Evolutionary conservation across 495 filamentous ascomycete species (phyloP).

Genomic region (Cercophora sp.): DNA sequence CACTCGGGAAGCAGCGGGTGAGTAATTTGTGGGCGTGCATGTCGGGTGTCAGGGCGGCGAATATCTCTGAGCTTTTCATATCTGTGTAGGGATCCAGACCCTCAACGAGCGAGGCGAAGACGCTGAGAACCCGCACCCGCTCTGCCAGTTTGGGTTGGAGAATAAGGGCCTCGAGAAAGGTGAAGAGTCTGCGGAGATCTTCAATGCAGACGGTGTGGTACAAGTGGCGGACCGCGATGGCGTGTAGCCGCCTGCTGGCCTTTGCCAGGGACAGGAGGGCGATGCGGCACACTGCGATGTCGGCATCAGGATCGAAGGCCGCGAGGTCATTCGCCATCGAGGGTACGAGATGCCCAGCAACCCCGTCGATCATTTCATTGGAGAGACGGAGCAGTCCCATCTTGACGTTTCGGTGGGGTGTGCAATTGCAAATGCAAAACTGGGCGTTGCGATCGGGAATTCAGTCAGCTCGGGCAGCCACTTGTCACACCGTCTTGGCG

Average conservation of each 20-base stretch:
- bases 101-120: neutral
- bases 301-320: neutral
- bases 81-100: neutral
- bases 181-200: neutral
- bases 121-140: neutral
- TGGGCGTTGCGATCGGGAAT: too few relatives aligned
- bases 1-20: neutral
- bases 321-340: neutral
- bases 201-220: constrained; percentile 1
- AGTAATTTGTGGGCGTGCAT: neutral
- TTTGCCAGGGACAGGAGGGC: neutral
- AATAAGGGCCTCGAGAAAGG: neutral
- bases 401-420: too few relatives aligned
- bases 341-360: neutral
- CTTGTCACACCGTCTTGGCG: too few relatives aligned
- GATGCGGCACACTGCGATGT: neutral
- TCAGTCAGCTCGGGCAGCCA: too few relatives aligned
- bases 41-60: neutral
- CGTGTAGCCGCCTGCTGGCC: neutral
- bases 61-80: neutral
- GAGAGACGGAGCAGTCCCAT: neutral
- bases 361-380: neutral
- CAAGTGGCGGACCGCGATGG: neutral
- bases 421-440: too few relatives aligned
- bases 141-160: neutral